A percentile compares a stretch with the other conserved stretches of the same genome.
Conservation (phyloP, 768 basidiomycete species). For the Xanthoconium purpureum region DNA sequence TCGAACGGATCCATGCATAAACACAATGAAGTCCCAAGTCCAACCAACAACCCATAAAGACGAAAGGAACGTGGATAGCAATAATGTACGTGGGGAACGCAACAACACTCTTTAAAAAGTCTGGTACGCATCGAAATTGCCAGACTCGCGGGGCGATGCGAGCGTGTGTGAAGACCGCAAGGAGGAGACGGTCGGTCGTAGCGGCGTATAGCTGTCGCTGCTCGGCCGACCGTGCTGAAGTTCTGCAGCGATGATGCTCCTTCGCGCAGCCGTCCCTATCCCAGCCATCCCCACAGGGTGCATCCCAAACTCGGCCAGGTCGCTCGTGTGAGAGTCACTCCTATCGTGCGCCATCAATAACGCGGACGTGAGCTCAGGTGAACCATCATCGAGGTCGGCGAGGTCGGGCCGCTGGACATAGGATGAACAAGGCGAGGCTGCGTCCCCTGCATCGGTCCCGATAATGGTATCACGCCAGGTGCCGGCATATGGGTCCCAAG, state of each 20-base stretch:
- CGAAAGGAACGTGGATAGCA: not conserved
- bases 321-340: conserved; percentile 12
- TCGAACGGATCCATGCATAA: not conserved
- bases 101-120: not conserved
- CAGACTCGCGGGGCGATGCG: not conserved
- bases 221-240: conserved; percentile 12
- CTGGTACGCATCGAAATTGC: conserved; percentile 2
- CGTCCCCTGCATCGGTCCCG: conserved; percentile 23
- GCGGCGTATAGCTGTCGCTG: conserved; percentile 9
- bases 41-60: not conserved
- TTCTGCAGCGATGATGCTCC: conserved; percentile 25
- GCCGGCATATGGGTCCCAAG: conserved; percentile 24
- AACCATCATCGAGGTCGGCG: conserved; percentile 8
- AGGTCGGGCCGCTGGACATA: conserved; percentile 4
- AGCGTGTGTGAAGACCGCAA: conserved; percentile 5
- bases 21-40: not conserved
- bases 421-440: conserved; percentile 9
- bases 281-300: conserved; percentile 40
- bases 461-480: conserved; percentile 31
- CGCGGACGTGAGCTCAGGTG: conserved; percentile 28
- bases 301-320: conserved; percentile 23
- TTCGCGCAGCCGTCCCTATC: conserved; percentile 41
- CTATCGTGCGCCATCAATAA: conserved; percentile 34
- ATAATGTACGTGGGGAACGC: not conserved
- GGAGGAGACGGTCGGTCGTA: conserved; percentile 1